These are phyloP conservation scores for Aspergillus bombycis DNA, from an alignment of 2,329 filamentous ascomycete species.

Conservation along the genomic window DNA sequence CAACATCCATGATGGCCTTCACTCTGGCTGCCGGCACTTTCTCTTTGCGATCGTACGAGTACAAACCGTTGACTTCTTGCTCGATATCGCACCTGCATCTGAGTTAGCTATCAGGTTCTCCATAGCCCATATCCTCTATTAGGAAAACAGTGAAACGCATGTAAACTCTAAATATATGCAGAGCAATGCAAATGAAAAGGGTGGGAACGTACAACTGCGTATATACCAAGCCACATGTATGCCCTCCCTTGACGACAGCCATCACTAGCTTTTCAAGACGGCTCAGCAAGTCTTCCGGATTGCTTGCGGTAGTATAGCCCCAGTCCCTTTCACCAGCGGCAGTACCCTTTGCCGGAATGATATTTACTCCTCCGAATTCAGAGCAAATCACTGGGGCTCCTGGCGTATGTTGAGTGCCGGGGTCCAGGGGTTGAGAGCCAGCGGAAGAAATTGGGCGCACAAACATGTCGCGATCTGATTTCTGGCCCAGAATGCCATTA, in stretches of 20 bases:
- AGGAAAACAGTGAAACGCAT: neutral
- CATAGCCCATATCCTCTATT: neutral
- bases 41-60: constrained; percentile 63
- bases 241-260: constrained; percentile 60
- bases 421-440: constrained; percentile 40
- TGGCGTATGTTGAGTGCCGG: constrained; percentile 54
- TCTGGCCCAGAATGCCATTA: constrained; percentile 55
- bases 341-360: constrained; percentile 52
- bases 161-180: accelerated
- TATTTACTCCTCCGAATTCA: constrained; percentile 71
- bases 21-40: constrained; percentile 63
- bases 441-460: constrained; percentile 46
- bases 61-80: constrained; percentile 70
- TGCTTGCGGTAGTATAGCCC: constrained; percentile 69
- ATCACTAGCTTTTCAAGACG: constrained; percentile 62
- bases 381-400: constrained; percentile 67
- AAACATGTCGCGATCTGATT: constrained; percentile 60
- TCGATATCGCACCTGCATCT: constrained; percentile 58
- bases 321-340: constrained; percentile 57
- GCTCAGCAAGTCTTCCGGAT: constrained; percentile 62
- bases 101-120: neutral
- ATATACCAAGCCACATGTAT: constrained; percentile 66
- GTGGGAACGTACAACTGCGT: constrained; percentile 61
- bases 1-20: constrained; percentile 61
- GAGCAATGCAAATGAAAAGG: neutral